Conservation (phyloP, 2,329 filamentous ascomycete species). For the Monilinia fructicola region DNA sequence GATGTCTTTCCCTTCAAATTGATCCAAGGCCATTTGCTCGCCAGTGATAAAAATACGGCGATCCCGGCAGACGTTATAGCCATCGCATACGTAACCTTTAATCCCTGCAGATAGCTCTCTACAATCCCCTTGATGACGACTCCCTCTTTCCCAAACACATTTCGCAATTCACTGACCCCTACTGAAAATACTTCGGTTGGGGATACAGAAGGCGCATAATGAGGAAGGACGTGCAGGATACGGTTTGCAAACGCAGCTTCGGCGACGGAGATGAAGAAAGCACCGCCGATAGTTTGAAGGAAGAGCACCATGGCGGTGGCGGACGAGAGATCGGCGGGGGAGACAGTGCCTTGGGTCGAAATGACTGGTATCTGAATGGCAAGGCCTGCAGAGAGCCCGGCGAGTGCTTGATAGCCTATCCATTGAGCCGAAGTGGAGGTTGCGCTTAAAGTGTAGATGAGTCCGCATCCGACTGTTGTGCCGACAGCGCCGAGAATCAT, state of each 20-base stretch:
- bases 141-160: constrained; percentile 44
- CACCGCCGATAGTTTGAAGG: constrained; percentile 52
- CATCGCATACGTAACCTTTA: constrained; percentile 63
- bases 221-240: constrained; percentile 43
- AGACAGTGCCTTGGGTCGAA: constrained; percentile 42
- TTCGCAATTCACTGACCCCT: constrained; percentile 57
- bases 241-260: constrained; percentile 51
- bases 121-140: constrained; percentile 56
- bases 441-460: constrained; percentile 54
- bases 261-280: constrained; percentile 51
- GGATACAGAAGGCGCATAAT: constrained; percentile 43
- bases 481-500: constrained; percentile 39
- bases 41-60: constrained; percentile 42
- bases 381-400: constrained; percentile 56
- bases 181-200: constrained; percentile 44
- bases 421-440: constrained; percentile 50
- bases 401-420: constrained; percentile 59
- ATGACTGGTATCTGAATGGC: constrained; percentile 50
- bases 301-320: constrained; percentile 49
- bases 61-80: constrained; percentile 50
- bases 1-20: constrained; percentile 37
- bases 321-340: constrained; percentile 47
- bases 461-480: constrained; percentile 48
- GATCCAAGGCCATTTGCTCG: constrained; percentile 42
- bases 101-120: constrained; percentile 60